A percentile compares a stretch with the other conserved stretches of the same genome.
Evolutionary conservation across 2,329 filamentous ascomycete species (phyloP).

Genomic region (Fusarium sp.): DNA sequence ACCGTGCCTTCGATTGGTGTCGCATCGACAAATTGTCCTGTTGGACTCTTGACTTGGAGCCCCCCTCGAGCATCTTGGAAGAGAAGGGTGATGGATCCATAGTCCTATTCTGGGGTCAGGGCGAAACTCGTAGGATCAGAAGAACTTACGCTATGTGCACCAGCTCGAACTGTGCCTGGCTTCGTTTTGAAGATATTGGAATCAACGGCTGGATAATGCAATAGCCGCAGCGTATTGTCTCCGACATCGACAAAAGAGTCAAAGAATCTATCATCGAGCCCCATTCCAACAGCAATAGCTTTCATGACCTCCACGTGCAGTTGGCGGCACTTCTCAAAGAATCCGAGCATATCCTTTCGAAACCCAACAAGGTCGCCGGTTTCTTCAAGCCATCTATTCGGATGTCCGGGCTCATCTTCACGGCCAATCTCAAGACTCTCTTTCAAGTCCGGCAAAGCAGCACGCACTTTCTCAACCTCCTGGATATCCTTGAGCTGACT

Average conservation of each 20-base stretch:
- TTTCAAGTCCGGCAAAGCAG: constrained; percentile 70
- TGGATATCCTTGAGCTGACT: constrained; percentile 61
- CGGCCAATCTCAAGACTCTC: constrained; percentile 73
- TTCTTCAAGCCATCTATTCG: constrained; percentile 79
- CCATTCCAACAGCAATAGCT: constrained; percentile 85
- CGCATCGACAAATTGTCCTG: constrained; percentile 81
- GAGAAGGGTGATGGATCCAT: constrained; percentile 68
- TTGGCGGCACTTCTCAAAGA: constrained; percentile 77
- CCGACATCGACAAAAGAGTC: constrained; percentile 75
- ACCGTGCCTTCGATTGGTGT: constrained; percentile 83
- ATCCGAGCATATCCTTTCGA: constrained; percentile 75
- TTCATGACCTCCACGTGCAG: constrained; percentile 84
- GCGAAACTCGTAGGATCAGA: background rate
- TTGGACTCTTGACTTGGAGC: constrained; percentile 72
- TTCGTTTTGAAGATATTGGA: constrained; percentile 72
- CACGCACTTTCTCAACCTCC: constrained; percentile 68
- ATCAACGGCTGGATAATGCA: constrained; percentile 79
- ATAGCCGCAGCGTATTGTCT: constrained; percentile 75
- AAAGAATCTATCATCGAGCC: constrained; percentile 76
- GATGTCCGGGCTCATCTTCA: constrained; percentile 65
- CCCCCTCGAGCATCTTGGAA: constrained; percentile 69
- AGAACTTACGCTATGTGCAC: constrained; percentile 70
- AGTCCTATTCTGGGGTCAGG: constrained; percentile 52
- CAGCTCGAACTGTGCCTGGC: constrained; percentile 76
- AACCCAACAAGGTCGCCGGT: constrained; percentile 59